phyloP scores from a whole-genome alignment of 2,329 filamentous ascomycete species.

The Davidsoniella eucalypti region DNA sequence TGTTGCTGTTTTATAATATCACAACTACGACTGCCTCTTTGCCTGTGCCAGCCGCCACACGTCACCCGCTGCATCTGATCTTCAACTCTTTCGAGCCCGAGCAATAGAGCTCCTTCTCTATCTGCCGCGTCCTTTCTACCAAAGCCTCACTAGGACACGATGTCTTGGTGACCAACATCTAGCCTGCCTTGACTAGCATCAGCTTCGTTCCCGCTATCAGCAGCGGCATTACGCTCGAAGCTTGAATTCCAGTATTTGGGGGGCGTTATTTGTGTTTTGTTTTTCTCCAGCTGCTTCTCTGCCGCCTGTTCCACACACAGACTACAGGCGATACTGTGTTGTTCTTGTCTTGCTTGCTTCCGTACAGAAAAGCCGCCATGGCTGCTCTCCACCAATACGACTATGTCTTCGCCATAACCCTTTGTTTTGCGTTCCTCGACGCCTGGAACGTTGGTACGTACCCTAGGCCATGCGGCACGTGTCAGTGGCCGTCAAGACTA shows the following conservation, averaged over 20 bases:
- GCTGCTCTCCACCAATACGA: constrained; percentile 30
- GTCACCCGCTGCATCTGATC: not conserved
- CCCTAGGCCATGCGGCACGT: no score
- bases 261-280: not conserved
- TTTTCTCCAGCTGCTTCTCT: not conserved
- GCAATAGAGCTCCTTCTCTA: not conserved
- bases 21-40: no score
- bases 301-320: not conserved
- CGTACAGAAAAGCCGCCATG: constrained; percentile 16
- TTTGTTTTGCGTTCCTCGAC: constrained; percentile 37
- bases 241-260: not conserved
- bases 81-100: not conserved
- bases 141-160: not conserved
- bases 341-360: no score
- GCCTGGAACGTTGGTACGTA: constrained; percentile 40
- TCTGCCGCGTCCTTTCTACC: not conserved
- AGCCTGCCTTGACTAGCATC: not conserved
- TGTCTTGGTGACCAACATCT: not conserved
- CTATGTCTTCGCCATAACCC: constrained; percentile 39
- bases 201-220: not conserved
- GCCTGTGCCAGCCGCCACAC: no score
- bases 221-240: not conserved
- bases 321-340: not conserved
- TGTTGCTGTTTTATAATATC: no score
- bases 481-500: not conserved